phyloP scores from a whole-genome alignment of 2,329 filamentous ascomycete species.

The Paecilomyces sp. region DNA sequence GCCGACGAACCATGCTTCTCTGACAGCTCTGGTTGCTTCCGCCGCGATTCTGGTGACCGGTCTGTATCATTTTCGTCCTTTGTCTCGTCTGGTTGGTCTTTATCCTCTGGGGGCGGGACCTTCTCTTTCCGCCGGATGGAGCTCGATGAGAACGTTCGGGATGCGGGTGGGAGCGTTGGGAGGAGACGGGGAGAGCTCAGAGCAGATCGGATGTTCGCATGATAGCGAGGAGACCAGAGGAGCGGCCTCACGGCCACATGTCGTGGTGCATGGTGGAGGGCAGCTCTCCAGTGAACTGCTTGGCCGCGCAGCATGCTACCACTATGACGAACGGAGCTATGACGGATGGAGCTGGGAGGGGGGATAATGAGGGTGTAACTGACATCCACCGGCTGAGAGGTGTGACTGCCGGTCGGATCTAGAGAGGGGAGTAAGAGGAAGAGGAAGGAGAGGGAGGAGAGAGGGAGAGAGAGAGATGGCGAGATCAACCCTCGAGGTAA shows the following conservation, averaged over 20 bases:
- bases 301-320: constrained; percentile 59
- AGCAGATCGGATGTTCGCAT: constrained; percentile 20
- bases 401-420: not conserved
- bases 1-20: constrained; percentile 17
- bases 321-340: constrained; percentile 12
- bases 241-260: constrained; percentile 27
- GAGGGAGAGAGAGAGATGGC: constrained; percentile 9
- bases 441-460: constrained; percentile 2
- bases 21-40: constrained; percentile 32
- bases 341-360: constrained; percentile 6
- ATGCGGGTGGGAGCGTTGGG: constrained; percentile 18
- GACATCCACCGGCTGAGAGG: constrained; percentile 5
- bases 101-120: constrained; percentile 37
- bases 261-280: constrained; percentile 45
- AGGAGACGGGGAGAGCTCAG: constrained; percentile 16
- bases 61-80: constrained; percentile 38
- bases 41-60: constrained; percentile 32
- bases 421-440: not conserved
- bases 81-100: constrained; percentile 25
- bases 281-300: constrained; percentile 58
- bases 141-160: constrained; percentile 39
- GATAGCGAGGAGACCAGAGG: constrained; percentile 23
- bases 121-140: constrained; percentile 51
- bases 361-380: constrained; percentile 3
- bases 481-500: constrained; percentile 2